Percentiles rank a stretch among this genome's conserved stretches.
Conservation (phyloP, 306 rosid species). For the Cucumis cinereus region DNA sequence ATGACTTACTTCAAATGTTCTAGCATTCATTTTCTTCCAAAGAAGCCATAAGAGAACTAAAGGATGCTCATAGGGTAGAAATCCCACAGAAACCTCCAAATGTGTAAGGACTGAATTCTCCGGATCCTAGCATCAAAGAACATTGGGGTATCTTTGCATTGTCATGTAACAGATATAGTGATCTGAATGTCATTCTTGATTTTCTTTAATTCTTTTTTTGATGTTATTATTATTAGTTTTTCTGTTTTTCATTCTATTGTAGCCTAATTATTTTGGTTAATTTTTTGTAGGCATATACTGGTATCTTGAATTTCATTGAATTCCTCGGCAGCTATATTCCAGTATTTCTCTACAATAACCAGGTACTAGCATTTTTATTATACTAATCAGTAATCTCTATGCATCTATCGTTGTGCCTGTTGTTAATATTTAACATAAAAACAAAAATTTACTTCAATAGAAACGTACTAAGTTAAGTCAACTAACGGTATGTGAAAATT, state of each 20-base stretch:
- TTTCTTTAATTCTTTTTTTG: not conserved
- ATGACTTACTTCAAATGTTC: no score
- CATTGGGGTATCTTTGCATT: not conserved
- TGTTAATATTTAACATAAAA: not conserved
- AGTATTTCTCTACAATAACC: slow-evolving; percentile 61
- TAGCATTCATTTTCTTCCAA: no score
- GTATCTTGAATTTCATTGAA: slow-evolving; percentile 71
- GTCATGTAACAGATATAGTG: not conserved
- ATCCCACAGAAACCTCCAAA: not conserved
- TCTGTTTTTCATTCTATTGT: not conserved
- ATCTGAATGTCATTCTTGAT: not conserved
- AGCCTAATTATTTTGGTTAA: not conserved
- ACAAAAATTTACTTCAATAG: no score
- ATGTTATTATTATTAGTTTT: not conserved
- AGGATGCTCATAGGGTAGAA: not conserved
- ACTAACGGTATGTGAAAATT: no score
- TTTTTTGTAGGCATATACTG: slow-evolving; percentile 66
- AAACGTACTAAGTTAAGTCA: no score
- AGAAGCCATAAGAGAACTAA: no score
- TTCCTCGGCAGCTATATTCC: slow-evolving; percentile 61
- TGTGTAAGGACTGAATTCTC: not conserved
- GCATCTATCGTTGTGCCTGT: not conserved
- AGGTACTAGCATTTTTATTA: slow-evolving; percentile 36
- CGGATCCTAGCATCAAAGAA: not conserved
- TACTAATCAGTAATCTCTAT: not conserved